Conservation (phyloP, 805 yeast species). For the Barnettozyma vustinii region DNA sequence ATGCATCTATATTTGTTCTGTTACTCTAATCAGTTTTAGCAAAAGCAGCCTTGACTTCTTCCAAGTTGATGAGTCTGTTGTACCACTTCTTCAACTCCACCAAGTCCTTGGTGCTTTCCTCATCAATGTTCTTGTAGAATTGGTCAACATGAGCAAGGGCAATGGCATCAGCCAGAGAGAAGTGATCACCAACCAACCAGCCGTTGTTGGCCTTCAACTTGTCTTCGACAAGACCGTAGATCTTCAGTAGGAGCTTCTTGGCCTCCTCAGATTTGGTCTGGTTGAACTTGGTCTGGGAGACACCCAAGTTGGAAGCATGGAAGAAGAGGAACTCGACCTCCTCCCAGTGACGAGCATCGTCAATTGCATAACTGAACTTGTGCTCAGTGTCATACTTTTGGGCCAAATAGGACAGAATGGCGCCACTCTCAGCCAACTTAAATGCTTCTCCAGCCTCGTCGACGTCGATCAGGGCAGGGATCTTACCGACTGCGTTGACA, state of each 20-base stretch:
- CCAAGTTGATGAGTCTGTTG: not conserved
- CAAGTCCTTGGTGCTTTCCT: not conserved
- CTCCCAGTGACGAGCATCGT: conserved; percentile 42
- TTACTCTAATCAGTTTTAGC: conserved; percentile 1
- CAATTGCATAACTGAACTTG: conserved; percentile 32
- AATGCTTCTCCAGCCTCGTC: conserved; percentile 33
- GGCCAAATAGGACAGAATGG: conserved; percentile 51
- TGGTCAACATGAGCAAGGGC: conserved; percentile 30
- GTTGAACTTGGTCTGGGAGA: conserved; percentile 55
- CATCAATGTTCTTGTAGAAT: not conserved
- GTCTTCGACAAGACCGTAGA: conserved; percentile 44
- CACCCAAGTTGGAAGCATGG: conserved; percentile 55
- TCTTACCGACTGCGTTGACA: conserved; percentile 55
- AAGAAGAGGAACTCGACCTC: conserved; percentile 47
- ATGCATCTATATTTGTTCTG: not conserved
- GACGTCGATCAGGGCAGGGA: conserved; percentile 45
- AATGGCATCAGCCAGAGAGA: conserved; percentile 54
- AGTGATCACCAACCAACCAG: conserved; percentile 52
- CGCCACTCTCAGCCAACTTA: conserved; percentile 53
- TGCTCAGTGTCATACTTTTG: conserved; percentile 52
- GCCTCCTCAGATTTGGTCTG: conserved; percentile 32
- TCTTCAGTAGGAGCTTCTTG: conserved; percentile 29
- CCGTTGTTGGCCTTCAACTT: conserved; percentile 42
- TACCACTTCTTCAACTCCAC: conserved; percentile 5
- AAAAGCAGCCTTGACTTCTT: conserved; percentile 4